Evolutionary conservation across 2,329 filamentous ascomycete genomes (phyloP), one percentile per base, ranked within the genome.

Genomic region (Parastagonospora nodorum): DNA sequence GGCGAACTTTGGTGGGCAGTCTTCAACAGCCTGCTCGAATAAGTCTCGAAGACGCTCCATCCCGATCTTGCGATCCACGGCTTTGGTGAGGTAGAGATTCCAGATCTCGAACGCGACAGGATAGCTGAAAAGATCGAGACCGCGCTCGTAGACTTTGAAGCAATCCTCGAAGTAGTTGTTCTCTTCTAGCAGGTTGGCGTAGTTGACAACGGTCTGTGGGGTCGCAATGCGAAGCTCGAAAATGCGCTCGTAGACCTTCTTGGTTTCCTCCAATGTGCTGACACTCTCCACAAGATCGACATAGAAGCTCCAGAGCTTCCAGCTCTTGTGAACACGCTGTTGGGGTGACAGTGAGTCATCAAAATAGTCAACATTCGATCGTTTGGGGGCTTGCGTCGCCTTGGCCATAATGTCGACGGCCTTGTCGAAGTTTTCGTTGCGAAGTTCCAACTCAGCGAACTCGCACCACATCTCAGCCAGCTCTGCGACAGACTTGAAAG

Each of bases 261-360:
- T 90, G 0, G 93, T 97, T 75, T 97, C 93, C 16, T 96, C 92
- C 12, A 99, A 76, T 0, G 89, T 90, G 54, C 89, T 88, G 29
- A 97, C 92, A 72, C 92, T 96, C 74, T 99, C 94, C 2, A 99
- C 92, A 1, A 99, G 84, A 72, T 99, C 94, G 35, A 99, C 92
- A 66, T 99, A 99, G 79, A 99, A 99, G 75, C 92, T 96, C 94
- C 94, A 99, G 9, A 99, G 78, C 74, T 97, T 99, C 94, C 94
- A 99, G 71, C 91, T 96, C 80, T 99, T 99, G 78, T 99, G 94
- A 2, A 99, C 90, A 56, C 95, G 85, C 77, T 97, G 94, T 72
- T 99, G 94, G 4, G 94, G 93, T 1, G 91, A 92, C 6, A 99
- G 79, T 0, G 85, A 91, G 71, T 99, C 95, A 71, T 99, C 94